phyloP scores from a whole-genome alignment of 257 asterid species.

The Paraleonurus japonicus region DNA sequence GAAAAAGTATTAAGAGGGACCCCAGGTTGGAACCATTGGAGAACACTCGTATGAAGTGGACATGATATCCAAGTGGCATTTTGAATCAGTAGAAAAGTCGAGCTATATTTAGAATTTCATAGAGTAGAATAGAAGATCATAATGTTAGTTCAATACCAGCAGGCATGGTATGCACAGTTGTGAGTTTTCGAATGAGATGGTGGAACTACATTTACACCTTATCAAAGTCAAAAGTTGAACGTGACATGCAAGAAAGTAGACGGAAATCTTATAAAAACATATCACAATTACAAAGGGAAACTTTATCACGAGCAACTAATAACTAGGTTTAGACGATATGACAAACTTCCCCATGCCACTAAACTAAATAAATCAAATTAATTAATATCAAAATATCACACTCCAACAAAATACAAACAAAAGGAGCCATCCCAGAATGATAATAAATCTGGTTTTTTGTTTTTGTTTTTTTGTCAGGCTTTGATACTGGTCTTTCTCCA shows the following conservation, averaged over 20 bases:
- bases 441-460: constrained; percentile 36
- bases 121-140: not conserved
- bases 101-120: not conserved
- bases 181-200: not conserved
- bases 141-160: not conserved
- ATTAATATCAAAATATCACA: constrained; percentile 10
- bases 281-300: not conserved
- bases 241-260: not conserved
- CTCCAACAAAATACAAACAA: constrained; percentile 26
- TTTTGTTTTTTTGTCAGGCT: constrained; percentile 20
- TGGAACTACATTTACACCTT: not conserved
- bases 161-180: not conserved
- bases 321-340: constrained; percentile 4
- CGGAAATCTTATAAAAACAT: not conserved
- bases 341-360: constrained; percentile 20
- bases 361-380: constrained; percentile 18
- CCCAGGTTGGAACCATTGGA: not conserved
- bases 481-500: constrained; percentile 17
- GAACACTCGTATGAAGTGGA: not conserved
- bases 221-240: not conserved
- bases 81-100: not conserved
- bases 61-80: not conserved
- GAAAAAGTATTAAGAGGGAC: not conserved
- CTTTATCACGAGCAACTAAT: not conserved
- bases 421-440: constrained; percentile 38